phyloP scores from a whole-genome alignment of 75 land plant genomes.

The Sequoiadendron giganteum region DNA sequence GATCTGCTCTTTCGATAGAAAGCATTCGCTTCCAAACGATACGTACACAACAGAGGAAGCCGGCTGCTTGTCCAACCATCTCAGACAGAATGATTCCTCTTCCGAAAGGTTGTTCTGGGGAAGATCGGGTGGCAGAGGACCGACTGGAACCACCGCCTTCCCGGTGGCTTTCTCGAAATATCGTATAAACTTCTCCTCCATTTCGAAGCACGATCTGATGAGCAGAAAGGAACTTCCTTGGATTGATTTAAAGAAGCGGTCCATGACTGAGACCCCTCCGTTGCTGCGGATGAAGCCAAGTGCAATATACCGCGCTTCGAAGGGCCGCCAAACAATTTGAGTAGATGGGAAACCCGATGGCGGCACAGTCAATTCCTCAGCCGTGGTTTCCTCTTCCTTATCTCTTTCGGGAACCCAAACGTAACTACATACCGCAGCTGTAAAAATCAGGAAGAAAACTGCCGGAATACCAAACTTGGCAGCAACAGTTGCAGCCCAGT shows the following conservation, averaged over 20 bases:
- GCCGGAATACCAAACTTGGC: background rate
- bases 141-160: background rate
- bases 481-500: background rate
- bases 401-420: background rate
- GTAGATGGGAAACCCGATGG: background rate
- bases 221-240: background rate
- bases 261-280: background rate
- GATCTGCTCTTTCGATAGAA: no score
- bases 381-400: background rate
- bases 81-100: background rate
- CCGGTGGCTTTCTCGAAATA: background rate
- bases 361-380: background rate
- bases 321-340: background rate
- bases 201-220: background rate
- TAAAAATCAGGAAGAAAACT: background rate
- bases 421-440: background rate
- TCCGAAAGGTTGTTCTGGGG: background rate
- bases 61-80: no score
- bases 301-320: background rate
- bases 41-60: conserved; percentile 22
- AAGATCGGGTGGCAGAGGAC: background rate
- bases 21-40: conserved; percentile 10
- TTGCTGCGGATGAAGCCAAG: background rate
- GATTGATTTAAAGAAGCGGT: background rate
- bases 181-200: background rate